Conservation (phyloP, 1,284 basidiomycete species). For the Cerioporus squamosus region DNA sequence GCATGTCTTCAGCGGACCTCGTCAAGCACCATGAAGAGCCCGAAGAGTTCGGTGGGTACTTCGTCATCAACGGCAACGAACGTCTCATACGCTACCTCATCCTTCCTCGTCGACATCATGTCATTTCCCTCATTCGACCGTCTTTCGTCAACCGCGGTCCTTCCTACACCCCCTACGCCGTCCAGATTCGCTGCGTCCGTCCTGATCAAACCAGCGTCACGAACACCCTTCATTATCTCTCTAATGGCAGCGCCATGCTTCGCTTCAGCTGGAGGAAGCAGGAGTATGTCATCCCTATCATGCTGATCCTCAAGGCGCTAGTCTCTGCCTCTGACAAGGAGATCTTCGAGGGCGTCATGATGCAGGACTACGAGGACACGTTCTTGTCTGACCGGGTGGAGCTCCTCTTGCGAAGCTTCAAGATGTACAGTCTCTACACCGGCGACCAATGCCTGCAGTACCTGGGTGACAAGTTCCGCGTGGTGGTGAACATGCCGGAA, state of each 20-base stretch:
- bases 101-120: conserved; percentile 88
- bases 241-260: conserved; percentile 94
- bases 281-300: conserved; percentile 98
- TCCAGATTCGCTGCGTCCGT: conserved; percentile 94
- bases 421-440: conserved; percentile 88
- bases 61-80: conserved; percentile 99
- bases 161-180: conserved; percentile 93
- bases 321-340: conserved; percentile 96
- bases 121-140: conserved; percentile 84
- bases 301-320: conserved; percentile 96
- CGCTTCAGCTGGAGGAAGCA: conserved; percentile 98
- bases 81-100: conserved; percentile 98
- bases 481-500: conserved; percentile 90
- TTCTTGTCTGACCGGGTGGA: conserved; percentile 98
- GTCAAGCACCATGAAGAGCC: conserved; percentile 94
- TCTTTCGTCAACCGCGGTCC: conserved; percentile 93
- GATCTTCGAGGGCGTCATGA: conserved; percentile 97
- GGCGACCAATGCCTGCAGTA: conserved; percentile 96
- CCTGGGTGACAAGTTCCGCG: conserved; percentile 97
- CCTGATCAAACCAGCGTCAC: conserved; percentile 92
- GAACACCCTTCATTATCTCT: conserved; percentile 96
- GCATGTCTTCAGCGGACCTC: conserved; percentile 85
- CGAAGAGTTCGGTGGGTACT: conserved; percentile 99
- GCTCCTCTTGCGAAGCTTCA: conserved; percentile 96
- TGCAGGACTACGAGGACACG: conserved; percentile 97